Evolutionary conservation across 306 rosid genomes (phyloP), one percentile per base, ranked within the genome.

Genomic region (Carpinus viminea): DNA sequence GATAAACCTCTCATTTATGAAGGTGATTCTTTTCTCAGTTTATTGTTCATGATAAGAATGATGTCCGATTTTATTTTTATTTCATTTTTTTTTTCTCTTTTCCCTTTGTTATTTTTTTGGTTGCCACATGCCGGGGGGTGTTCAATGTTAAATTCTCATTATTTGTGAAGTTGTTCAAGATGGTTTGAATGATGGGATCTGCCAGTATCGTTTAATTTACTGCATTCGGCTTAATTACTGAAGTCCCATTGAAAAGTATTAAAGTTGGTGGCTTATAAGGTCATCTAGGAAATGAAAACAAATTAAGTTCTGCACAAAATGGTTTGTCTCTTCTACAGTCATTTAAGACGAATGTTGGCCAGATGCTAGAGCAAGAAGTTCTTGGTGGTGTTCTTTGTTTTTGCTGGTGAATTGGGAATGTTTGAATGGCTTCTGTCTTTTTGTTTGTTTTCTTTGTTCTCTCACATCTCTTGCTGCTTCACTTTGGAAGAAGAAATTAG

Each of bases 1-100:
- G 97, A 93, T 74, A 86, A 83, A 81, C 97, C 97, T 10, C 91
- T 86, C 45, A 96, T 91, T 80, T 96, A 93, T 54, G 89, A 93
- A 86, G 98, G 99, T 93, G 60, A 38, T 3, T 53, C 74, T 68
- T 45, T 54, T 36, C 56, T 41, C 75, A 43, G 57, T 18, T 18
- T 16, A 4, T 5, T 28, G 41, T 4, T 8, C 16, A n/a, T 38
- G 51, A 18, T 68, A 41, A 62, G 69, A 61, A 61, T 24, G 24
- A 24, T 1, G 8, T 28, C 24, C 7, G 4, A 12, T 13, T 28
- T 28, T 66, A 8, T 20, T n/a, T n/a, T 21, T 2, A 7, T 13
- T 0, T 18, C 7, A n/a, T 9, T 36, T 24, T 13, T 20, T 7
- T 7, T 34, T 31, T 9, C 3, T 31, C 3, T 31, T 26, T 2